Evolutionary conservation across 768 basidiomycete genomes (phyloP), one percentile per base, ranked within the genome.

Genomic region (Leccinum subtestaceum): DNA sequence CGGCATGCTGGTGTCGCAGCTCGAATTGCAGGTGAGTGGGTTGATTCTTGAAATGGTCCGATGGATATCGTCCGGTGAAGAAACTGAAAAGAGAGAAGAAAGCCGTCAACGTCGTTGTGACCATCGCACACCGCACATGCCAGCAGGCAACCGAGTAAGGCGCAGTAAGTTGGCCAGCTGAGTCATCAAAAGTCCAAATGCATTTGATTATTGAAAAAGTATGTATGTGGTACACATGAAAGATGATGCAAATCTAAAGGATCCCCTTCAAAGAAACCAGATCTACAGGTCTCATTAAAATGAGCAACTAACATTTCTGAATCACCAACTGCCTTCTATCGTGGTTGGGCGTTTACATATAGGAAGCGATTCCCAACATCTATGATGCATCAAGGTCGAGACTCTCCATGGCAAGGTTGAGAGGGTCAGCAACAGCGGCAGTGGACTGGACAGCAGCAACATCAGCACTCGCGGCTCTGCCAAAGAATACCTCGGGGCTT

Each of bases 401-500:
- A 21, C 75, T 76, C 67, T 87, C 86, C 82, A 88, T 83, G 8
- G 85, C 86, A 54, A 87, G 73, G 34, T 81, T 82, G 32, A 88
- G 80, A 55, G 86, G 81, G 68, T 88, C 84, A 7, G 78, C 79
- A 4, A 75, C 69, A 11, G 77, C 75, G 31, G 64, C 67, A 12
- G 74, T 73, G 2, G 75, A 68, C 25, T 75, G 75, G 25, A 65
- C 63, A 23, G 70, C 77, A 5, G 77, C 75, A 32, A 51, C 59
- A 0, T 76, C 76, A 45, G 57, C 70, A 66, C 55, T 75, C 66
- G 60, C 75, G 46, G 65, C 74, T 67, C 78, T 76, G 56, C 85
- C 84, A 67, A 94, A 94, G 83, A 93, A 91, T 34, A 93, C 82
- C 70, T 95, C 94, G 10, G 94, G 94, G 55, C 90, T 91, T 0